Percentiles rank a stretch among this genome's conserved stretches.
phyloP scores from a whole-genome alignment of 345 rosid species.

The Carallia pectinifolia region DNA sequence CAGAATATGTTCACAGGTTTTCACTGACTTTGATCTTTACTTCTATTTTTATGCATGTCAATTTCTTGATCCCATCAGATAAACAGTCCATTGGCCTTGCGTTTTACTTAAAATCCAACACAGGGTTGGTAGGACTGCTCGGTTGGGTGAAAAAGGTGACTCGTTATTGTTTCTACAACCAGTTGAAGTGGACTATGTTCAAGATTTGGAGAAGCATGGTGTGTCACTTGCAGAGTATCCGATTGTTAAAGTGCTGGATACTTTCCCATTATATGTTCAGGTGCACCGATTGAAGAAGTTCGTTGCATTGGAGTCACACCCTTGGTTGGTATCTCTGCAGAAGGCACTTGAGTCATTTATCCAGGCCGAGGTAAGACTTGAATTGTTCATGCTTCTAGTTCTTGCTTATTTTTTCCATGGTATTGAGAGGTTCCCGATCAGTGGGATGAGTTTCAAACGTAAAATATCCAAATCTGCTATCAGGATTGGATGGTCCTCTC shows the following conservation, averaged over 20 bases:
- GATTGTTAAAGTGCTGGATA: conserved; percentile 66
- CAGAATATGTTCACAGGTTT: conserved; percentile 97
- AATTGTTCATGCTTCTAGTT: background rate
- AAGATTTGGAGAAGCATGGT: conserved; percentile 84
- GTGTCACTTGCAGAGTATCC: conserved; percentile 74
- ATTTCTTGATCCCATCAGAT: conserved; percentile 1
- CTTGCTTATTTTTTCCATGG: background rate
- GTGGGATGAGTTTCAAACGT: no score
- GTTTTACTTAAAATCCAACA: conserved; percentile 25
- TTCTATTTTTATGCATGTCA: background rate
- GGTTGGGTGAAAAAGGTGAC: conserved; percentile 90
- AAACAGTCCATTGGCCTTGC: conserved; percentile 1
- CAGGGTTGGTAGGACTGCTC: conserved; percentile 98
- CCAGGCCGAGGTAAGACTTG: conserved; percentile 47
- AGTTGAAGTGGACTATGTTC: conserved; percentile 70
- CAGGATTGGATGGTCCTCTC: no score
- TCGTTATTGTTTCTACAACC: conserved; percentile 87
- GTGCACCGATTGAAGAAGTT: conserved; percentile 45
- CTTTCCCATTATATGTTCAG: conserved; percentile 53
- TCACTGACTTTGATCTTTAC: background rate
- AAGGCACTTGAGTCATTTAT: conserved; percentile 68
- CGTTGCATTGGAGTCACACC: conserved; percentile 62
- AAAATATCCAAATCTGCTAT: no score
- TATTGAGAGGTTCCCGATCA: no score
- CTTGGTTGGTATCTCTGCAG: conserved; percentile 77